A percentile compares a stretch with the other conserved stretches of the same genome.
phyloP scores from a whole-genome alignment of 306 rosid genomes.

The peach (Prunus persica) region DNA sequence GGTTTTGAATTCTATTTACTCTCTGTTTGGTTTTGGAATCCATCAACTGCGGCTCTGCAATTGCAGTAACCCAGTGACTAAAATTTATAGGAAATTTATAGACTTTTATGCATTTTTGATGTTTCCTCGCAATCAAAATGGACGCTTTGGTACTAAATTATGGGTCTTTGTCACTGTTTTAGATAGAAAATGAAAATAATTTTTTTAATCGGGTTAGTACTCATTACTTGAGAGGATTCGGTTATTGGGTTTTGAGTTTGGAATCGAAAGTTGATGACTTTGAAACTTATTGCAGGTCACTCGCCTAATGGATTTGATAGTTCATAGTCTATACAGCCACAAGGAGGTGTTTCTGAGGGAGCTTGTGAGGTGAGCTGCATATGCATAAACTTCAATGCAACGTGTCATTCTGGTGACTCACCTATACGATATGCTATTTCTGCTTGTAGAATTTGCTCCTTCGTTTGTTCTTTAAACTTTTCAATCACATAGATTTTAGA shows the following conservation, averaged over 20 bases:
- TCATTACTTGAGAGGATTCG: neutral
- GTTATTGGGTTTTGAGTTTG: neutral
- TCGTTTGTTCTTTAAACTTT: constrained; percentile 2
- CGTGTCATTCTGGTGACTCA: neutral
- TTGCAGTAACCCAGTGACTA: neutral
- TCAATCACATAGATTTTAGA: neutral
- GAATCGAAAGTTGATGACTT: constrained; percentile 8
- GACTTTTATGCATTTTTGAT: neutral
- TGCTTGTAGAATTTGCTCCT: neutral
- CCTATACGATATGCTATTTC: neutral
- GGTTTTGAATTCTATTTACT: neutral
- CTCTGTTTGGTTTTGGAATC: neutral
- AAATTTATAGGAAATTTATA: neutral
- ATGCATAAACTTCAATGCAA: neutral
- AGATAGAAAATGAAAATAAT: neutral
- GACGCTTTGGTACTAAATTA: neutral
- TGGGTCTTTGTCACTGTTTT: neutral
- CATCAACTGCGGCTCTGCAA: neutral
- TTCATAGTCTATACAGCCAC: constrained; percentile 92
- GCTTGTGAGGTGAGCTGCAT: constrained; percentile 70
- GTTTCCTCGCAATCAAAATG: neutral
- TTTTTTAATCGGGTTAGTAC: neutral
- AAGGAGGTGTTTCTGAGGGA: constrained; percentile 90
- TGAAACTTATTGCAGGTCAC: constrained; percentile 59
- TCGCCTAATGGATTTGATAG: constrained; percentile 84